Evolutionary conservation across 139 green algal species (phyloP).

Genomic region (Chlamydomonas schloesseri): DNA sequence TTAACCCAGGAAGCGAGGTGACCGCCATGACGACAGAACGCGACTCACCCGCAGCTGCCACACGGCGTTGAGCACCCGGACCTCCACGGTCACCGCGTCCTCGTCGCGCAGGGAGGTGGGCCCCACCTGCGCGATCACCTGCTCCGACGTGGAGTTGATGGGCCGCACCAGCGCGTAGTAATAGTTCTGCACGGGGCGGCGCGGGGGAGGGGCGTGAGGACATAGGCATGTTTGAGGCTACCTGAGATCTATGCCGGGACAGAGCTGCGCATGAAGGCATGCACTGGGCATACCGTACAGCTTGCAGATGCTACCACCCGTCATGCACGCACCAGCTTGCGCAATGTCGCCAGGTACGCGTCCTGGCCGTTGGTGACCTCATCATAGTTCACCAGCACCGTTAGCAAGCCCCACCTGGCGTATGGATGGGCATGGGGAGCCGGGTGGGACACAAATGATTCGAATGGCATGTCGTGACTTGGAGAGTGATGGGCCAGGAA

Average conservation of each 20-base stretch:
- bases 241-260: too few relatives aligned
- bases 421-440: neutral
- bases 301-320: too few relatives aligned
- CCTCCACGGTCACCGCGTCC: constrained; percentile 8
- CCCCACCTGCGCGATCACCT: constrained; percentile 3
- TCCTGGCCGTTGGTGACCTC: constrained; percentile 14
- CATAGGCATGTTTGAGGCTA: too few relatives aligned
- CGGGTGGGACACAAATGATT: neutral
- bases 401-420: constrained; percentile 36
- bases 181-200: neutral
- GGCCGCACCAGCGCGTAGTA: constrained; percentile 14
- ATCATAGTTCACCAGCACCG: constrained; percentile 28
- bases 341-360: constrained; percentile 14
- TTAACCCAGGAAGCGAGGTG: too few relatives aligned
- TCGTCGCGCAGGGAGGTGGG: neutral
- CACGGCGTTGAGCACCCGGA: constrained; percentile 8
- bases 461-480: too few relatives aligned
- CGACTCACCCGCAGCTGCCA: constrained; percentile 23
- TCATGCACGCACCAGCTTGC: neutral
- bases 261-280: too few relatives aligned
- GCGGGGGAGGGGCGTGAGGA: neutral
- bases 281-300: too few relatives aligned
- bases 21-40: too few relatives aligned
- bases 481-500: too few relatives aligned
- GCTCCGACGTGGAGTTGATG: constrained; percentile 15